A percentile compares a stretch with the other conserved stretches of the same genome.
These are phyloP conservation scores for Mortierella sp. DNA, from an alignment of 371 early-diverging fungal species.

Conservation along the genomic window DNA sequence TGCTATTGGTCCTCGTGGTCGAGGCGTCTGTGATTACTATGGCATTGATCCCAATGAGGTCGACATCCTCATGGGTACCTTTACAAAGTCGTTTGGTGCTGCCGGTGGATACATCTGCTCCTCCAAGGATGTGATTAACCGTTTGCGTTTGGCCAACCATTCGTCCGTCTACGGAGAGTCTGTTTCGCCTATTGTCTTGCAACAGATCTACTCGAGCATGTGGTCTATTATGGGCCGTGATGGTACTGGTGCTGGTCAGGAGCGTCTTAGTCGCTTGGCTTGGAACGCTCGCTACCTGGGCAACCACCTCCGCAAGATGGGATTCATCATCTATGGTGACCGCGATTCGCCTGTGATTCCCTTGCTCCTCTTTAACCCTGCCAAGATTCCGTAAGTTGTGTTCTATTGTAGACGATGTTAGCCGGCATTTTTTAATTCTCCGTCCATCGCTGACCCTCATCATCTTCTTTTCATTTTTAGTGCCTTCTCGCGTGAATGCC, in stretches of 20 bases:
- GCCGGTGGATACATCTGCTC: conserved; percentile 98
- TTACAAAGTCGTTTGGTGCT: conserved; percentile 99
- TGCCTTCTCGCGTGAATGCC: conserved; percentile 95
- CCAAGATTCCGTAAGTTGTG: conserved; percentile 88
- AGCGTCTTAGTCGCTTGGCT: conserved; percentile 84
- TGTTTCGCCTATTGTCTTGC: conserved; percentile 91
- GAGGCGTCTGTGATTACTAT: conserved; percentile 98
- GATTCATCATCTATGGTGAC: conserved; percentile 97
- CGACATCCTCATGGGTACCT: conserved; percentile 99
- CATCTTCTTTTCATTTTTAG: conserved; percentile 17
- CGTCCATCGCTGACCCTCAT: neutral
- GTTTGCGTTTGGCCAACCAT: conserved; percentile 85
- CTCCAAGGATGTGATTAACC: conserved; percentile 82
- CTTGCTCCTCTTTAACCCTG: conserved; percentile 95
- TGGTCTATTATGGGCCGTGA: conserved; percentile 93
- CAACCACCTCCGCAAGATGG: conserved; percentile 83
- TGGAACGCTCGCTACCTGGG: conserved; percentile 93
- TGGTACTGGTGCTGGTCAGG: conserved; percentile 83
- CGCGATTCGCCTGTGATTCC: conserved; percentile 98
- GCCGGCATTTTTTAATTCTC: neutral
- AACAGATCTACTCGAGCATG: conserved; percentile 93
- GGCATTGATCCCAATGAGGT: conserved; percentile 91
- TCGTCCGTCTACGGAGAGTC: conserved; percentile 94
- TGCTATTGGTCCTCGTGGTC: conserved; percentile 93
- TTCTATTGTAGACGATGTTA: neutral